These are phyloP conservation scores for Lipomyces starkeyi DNA, from an alignment of 805 yeast genomes.

Conservation along the genomic window DNA sequence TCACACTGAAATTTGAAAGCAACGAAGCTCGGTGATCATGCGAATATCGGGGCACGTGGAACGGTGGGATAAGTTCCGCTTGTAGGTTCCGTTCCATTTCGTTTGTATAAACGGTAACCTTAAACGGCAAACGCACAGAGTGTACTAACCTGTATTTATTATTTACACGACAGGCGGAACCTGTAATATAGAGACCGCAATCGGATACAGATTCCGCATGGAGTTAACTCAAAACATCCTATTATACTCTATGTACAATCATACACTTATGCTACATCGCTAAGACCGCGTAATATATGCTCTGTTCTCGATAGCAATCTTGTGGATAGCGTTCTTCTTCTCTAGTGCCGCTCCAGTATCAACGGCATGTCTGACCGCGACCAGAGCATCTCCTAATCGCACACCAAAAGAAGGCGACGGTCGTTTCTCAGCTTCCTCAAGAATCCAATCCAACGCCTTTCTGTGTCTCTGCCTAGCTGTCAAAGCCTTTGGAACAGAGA, in stretches of 20 bases:
- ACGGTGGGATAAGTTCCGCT: too few species aligned
- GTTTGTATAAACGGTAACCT: too few species aligned
- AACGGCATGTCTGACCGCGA: slow-evolving; percentile 44
- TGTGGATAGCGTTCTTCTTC: slow-evolving; percentile 81
- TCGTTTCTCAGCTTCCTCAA: slow-evolving; percentile 82
- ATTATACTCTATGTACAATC: background rate
- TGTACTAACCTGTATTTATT: too few species aligned
- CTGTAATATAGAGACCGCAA: too few species aligned
- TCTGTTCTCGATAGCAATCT: slow-evolving; percentile 76
- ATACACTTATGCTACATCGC: background rate
- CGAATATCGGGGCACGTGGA: too few species aligned
- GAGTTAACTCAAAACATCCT: background rate
- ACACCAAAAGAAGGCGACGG: slow-evolving; percentile 82
- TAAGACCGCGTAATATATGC: slow-evolving; percentile 10
- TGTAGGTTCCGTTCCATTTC: too few species aligned
- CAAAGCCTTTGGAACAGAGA: slow-evolving; percentile 81
- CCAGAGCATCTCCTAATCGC: slow-evolving; percentile 86
- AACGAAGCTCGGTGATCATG: too few species aligned
- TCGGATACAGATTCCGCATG: too few species aligned
- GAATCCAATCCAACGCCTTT: slow-evolving; percentile 87
- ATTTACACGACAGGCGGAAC: too few species aligned
- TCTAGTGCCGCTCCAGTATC: slow-evolving; percentile 49
- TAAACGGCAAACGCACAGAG: too few species aligned
- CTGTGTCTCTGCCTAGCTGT: slow-evolving; percentile 81
- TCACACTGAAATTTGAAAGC: too few species aligned